Evolutionary conservation across 2,329 filamentous ascomycete genomes (phyloP), one percentile per base, ranked within the genome.

Genomic region (Xylariaceae sp.): DNA sequence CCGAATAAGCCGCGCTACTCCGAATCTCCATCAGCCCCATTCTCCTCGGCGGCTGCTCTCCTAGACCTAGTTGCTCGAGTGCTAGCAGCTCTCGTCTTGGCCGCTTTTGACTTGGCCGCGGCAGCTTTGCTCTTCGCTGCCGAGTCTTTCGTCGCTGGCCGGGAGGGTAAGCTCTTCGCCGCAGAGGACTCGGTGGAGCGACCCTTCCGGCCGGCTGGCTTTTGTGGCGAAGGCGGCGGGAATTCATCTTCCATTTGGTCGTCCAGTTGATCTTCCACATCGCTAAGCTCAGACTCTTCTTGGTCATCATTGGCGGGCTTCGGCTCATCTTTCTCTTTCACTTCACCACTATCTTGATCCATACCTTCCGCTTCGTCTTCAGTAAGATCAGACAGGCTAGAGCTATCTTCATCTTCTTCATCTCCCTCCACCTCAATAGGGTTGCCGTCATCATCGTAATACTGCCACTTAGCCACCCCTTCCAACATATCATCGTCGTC

Each of bases 401-500:
- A 59, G 7, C 19, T 34, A 1, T 48, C 52, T 10, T 43, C 57
- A 10, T 58, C 62, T 19, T 65, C 60, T 26, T 66, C 57, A 34
- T 65, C 65, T 37, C 65, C 61, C 16, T 62, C 59, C 26, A 60
- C 53, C 32, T 63, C 45, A 15, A 65, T 67, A 18, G 49, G 50
- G 10, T 71, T 70, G 16, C 68, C 72, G 2, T 68, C 65, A 2
- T 71, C 61, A n/a, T 72, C 69, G 13, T 67, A 70, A 45, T 84
- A 84, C 21, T 79, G 72, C 81, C 81, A 84, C 63, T 80, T 71
- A 1, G 80, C 79, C 5, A 84, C 81, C 2, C 81, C 81, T 44
- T 81, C 75, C 21, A 82, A 70, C 81, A 84, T 84, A 65, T 84
- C 81, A 58, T 80, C 76, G 55, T 84, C 80, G 54, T 84, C 81